A percentile compares a stretch with the other conserved stretches of the same genome.
phyloP scores from a whole-genome alignment of 768 basidiomycete species.

The Porphyrellus cyaneotinctus region DNA sequence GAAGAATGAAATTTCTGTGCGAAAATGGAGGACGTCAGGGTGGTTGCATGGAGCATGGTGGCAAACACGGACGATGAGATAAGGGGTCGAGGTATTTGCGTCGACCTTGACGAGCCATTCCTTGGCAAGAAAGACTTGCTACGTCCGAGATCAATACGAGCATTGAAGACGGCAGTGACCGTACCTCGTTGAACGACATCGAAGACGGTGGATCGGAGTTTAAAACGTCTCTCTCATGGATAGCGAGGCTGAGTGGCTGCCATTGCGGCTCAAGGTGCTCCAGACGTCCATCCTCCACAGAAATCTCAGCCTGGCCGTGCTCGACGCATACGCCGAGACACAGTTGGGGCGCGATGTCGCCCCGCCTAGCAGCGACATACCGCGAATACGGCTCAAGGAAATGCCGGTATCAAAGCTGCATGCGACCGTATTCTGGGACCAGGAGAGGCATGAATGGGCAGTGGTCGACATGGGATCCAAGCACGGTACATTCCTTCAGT shows the following conservation, averaged over 20 bases:
- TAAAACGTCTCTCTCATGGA: constrained; percentile 15
- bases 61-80: constrained; percentile 59
- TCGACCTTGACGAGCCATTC: constrained; percentile 76
- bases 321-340: constrained; percentile 60
- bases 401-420: constrained; percentile 83
- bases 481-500: constrained; percentile 71
- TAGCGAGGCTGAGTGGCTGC: constrained; percentile 35
- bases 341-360: constrained; percentile 73
- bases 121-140: constrained; percentile 60
- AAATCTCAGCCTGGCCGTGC: constrained; percentile 48
- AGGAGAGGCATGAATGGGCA: constrained; percentile 55
- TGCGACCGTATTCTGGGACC: constrained; percentile 71
- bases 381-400: constrained; percentile 73
- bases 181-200: constrained; percentile 48
- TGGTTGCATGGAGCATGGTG: constrained; percentile 4
- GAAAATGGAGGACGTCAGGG: constrained; percentile 5
- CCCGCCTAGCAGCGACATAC: constrained; percentile 45
- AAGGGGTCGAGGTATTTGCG: constrained; percentile 54
- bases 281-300: constrained; percentile 47
- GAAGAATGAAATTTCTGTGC: constrained; percentile 63
- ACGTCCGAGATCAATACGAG: neutral
- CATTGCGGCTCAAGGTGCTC: constrained; percentile 38
- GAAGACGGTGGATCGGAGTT: constrained; percentile 19
- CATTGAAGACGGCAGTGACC: neutral
- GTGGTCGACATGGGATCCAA: constrained; percentile 83